phyloP scores from a whole-genome alignment of 2,329 filamentous ascomycete genomes.

The Ascomycota sp. region DNA sequence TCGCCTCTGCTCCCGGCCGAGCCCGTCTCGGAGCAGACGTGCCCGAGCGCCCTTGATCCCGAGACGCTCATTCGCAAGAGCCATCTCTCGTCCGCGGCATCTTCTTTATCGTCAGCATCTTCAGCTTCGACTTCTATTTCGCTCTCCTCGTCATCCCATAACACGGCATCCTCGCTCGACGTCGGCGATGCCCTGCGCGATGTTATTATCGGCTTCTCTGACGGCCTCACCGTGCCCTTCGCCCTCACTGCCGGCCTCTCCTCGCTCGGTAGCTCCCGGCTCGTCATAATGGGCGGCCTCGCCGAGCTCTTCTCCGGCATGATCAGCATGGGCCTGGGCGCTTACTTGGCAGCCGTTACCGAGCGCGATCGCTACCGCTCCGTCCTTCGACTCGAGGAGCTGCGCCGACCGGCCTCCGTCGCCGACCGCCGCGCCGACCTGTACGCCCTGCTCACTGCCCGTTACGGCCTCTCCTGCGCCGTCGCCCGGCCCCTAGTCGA shows the following conservation, averaged over 20 bases:
- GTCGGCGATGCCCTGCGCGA: conserved; percentile 30
- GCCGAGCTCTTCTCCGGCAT: conserved; percentile 55
- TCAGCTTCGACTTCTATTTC: not conserved
- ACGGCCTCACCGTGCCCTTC: conserved; percentile 61
- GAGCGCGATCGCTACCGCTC: conserved; percentile 28
- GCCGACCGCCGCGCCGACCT: conserved; percentile 23
- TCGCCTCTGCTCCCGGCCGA: conserved; percentile 13
- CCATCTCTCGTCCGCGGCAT: conserved; percentile 2
- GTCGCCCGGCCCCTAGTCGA: conserved; percentile 24
- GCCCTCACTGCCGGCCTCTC: conserved; percentile 54
- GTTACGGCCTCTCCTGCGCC: conserved; percentile 23
- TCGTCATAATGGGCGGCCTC: conserved; percentile 49
- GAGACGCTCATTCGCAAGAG: conserved; percentile 1
- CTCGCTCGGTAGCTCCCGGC: conserved; percentile 37
- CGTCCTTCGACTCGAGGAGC: conserved; percentile 23
- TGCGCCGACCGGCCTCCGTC: not conserved
- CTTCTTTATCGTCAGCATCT: too few species aligned
- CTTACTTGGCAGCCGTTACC: conserved; percentile 43
- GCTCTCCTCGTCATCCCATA: conserved; percentile 2
- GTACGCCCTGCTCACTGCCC: conserved; percentile 27
- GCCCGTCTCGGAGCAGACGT: conserved; percentile 2
- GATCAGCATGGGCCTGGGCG: conserved; percentile 58
- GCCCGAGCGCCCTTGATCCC: too few species aligned
- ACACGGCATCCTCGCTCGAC: conserved; percentile 8
- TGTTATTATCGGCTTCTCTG: conserved; percentile 53